Conservation (phyloP, 805 yeast species). For the Ogataea henricii region DNA sequence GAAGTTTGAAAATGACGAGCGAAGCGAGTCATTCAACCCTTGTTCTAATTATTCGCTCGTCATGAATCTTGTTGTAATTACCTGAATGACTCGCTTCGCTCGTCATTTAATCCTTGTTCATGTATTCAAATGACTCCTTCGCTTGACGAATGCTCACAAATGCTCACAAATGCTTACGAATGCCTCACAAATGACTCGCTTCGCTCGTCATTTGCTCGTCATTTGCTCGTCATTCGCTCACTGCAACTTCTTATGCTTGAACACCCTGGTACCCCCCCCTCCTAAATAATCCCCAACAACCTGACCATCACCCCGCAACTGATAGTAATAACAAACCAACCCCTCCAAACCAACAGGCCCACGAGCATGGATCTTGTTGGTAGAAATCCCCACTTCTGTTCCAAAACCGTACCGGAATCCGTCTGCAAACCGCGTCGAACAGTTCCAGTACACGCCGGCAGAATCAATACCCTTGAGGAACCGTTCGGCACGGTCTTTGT, state of each 20-base stretch:
- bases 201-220: too few relatives aligned
- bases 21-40: too few relatives aligned
- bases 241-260: constrained; percentile 65
- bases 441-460: constrained; percentile 97
- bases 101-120: too few relatives aligned
- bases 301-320: constrained; percentile 90
- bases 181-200: too few relatives aligned
- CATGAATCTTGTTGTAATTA: too few relatives aligned
- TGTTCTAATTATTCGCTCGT: too few relatives aligned
- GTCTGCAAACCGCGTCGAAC: constrained; percentile 96
- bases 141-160: too few relatives aligned
- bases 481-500: constrained; percentile 65
- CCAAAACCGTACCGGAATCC: constrained; percentile 99
- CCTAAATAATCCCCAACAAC: constrained; percentile 89
- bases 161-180: too few relatives aligned
- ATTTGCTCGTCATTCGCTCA: neutral
- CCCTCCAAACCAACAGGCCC: constrained; percentile 99
- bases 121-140: too few relatives aligned
- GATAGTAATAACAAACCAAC: constrained; percentile 92
- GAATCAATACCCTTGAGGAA: constrained; percentile 89
- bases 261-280: constrained; percentile 82
- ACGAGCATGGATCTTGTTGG: constrained; percentile 95
- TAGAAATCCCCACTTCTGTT: constrained; percentile 96
- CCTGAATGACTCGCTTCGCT: too few relatives aligned
- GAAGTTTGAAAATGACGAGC: too few relatives aligned